These are phyloP conservation scores for Pseudogymnoascus sp. DNA, from an alignment of 2,329 filamentous ascomycete genomes.

Conservation along the genomic window DNA sequence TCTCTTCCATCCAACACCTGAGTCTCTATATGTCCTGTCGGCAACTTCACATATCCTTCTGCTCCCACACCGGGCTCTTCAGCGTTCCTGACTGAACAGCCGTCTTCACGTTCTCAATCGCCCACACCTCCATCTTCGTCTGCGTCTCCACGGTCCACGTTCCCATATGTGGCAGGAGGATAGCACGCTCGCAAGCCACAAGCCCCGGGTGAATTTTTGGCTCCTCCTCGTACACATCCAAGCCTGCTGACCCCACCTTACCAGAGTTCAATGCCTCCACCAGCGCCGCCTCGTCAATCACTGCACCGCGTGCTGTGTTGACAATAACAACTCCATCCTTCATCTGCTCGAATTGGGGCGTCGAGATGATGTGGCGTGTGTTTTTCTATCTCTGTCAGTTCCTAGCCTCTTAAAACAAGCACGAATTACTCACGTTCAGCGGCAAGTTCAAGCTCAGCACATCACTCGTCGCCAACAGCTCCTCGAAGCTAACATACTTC, in stretches of 20 bases:
- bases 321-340: constrained; percentile 69
- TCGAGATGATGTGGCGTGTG: constrained; percentile 70
- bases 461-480: constrained; percentile 60
- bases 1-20: not conserved
- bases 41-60: constrained; percentile 39
- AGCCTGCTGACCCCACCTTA: constrained; percentile 60
- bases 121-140: constrained; percentile 66
- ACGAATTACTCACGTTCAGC: constrained; percentile 56
- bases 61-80: constrained; percentile 65
- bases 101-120: constrained; percentile 59
- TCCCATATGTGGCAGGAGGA: constrained; percentile 79
- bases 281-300: constrained; percentile 74
- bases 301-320: constrained; percentile 75
- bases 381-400: constrained; percentile 33
- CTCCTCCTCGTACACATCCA: constrained; percentile 80
- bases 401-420: not conserved
- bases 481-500: constrained; percentile 65
- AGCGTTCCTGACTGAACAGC: constrained; percentile 56
- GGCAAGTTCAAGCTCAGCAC: constrained; percentile 75
- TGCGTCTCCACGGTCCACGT: constrained; percentile 65
- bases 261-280: constrained; percentile 64
- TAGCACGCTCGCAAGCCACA: constrained; percentile 59
- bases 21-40: not conserved
- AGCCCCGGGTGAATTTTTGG: constrained; percentile 68
- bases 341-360: constrained; percentile 64